Evolutionary conservation across 768 basidiomycete species (phyloP).

Genomic region (Suillus americanus): DNA sequence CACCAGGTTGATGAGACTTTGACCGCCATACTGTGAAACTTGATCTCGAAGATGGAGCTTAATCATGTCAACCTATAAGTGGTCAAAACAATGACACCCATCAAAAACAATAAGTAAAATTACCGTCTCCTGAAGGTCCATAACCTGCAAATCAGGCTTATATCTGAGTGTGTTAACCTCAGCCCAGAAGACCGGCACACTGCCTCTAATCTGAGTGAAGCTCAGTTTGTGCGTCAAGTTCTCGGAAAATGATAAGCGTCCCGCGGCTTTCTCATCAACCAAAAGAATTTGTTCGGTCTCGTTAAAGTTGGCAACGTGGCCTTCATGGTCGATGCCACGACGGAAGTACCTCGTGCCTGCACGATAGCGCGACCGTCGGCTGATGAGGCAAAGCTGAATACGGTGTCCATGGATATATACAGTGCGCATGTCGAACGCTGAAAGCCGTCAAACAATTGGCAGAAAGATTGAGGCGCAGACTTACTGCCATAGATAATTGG

Average conservation of each 20-base stretch:
- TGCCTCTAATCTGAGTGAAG: slow-evolving; percentile 93
- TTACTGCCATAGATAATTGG: slow-evolving; percentile 93
- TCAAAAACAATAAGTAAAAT: slow-evolving; percentile 23
- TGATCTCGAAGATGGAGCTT: slow-evolving; percentile 74
- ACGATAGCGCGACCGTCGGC: slow-evolving; percentile 89
- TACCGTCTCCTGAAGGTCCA: slow-evolving; percentile 89
- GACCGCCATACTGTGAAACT: slow-evolving; percentile 70
- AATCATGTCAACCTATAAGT: slow-evolving; percentile 63
- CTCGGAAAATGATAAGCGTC: slow-evolving; percentile 39
- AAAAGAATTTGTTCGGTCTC: slow-evolving; percentile 95
- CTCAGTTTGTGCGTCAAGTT: slow-evolving; percentile 65
- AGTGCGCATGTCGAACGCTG: slow-evolving; percentile 86
- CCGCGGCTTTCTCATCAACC: slow-evolving; percentile 57
- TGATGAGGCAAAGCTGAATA: slow-evolving; percentile 84
- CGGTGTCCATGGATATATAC: slow-evolving; percentile 74
- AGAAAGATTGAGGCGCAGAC: slow-evolving; percentile 31
- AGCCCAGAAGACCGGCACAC: slow-evolving; percentile 94
- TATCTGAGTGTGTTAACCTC: slow-evolving; percentile 95
- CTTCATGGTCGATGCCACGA: slow-evolving; percentile 85
- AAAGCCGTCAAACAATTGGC: slow-evolving; percentile 8
- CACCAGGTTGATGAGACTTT: slow-evolving; percentile 85
- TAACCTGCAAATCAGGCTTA: slow-evolving; percentile 94
- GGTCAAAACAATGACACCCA: background rate
- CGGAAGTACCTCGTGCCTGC: slow-evolving; percentile 98
- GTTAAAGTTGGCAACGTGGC: slow-evolving; percentile 95